These are phyloP conservation scores for Leishmania tropica DNA, from an alignment of 208 protist genomes.

Conservation along the genomic window DNA sequence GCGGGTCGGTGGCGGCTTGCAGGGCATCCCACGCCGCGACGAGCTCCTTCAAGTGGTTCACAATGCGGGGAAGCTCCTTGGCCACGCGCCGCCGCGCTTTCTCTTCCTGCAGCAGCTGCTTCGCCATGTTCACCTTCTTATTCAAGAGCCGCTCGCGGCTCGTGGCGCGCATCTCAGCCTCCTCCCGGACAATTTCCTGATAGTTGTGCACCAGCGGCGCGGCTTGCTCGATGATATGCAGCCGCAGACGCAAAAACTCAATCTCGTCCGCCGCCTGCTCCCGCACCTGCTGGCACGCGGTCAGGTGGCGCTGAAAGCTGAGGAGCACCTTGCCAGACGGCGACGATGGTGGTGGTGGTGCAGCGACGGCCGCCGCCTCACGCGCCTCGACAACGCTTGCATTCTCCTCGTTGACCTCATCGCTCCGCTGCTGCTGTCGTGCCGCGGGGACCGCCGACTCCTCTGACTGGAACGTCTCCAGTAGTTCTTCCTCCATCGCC, in stretches of 20 bases:
- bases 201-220: slow-evolving; percentile 46
- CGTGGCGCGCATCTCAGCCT: slow-evolving; percentile 48
- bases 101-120: slow-evolving; percentile 82
- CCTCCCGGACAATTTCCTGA: slow-evolving; percentile 42
- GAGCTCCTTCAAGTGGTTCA: slow-evolving; percentile 44
- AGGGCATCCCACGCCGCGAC: slow-evolving; percentile 51
- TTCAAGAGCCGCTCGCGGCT: slow-evolving; percentile 77
- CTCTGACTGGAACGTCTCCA: slow-evolving; percentile 20
- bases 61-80: slow-evolving; percentile 65
- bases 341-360: background rate
- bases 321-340: slow-evolving; percentile 11
- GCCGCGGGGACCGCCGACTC: background rate
- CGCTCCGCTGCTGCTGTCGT: background rate
- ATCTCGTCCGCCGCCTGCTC: slow-evolving; percentile 34
- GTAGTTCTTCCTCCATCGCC: slow-evolving; percentile 35
- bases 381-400: background rate
- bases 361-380: background rate
- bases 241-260: slow-evolving; percentile 33
- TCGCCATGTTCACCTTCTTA: slow-evolving; percentile 86
- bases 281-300: slow-evolving; percentile 32
- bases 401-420: background rate
- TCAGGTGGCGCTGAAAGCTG: slow-evolving; percentile 36
- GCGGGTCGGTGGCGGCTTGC: slow-evolving; percentile 18
- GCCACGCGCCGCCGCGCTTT: slow-evolving; percentile 57
- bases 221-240: slow-evolving; percentile 44